Evolutionary conservation across 208 protist genomes (phyloP).

Genomic region (Strigomonas galati): DNA sequence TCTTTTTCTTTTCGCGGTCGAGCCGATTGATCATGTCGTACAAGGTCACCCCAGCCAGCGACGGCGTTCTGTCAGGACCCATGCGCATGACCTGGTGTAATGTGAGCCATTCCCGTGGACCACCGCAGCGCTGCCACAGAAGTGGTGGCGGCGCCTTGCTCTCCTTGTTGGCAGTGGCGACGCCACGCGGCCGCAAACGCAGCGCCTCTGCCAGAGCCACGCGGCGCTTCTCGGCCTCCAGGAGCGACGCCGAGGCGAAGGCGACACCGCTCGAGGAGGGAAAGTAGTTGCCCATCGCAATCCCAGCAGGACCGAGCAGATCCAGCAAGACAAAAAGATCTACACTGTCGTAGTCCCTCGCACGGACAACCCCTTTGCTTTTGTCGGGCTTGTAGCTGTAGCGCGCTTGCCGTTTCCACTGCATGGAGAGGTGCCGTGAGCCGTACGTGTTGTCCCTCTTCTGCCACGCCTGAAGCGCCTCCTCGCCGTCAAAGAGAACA

Average conservation of each 20-base stretch:
- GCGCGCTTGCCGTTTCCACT: slow-evolving; percentile 23
- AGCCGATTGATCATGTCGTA: not conserved
- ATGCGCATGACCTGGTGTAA: slow-evolving; percentile 24
- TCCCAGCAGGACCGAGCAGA: slow-evolving; percentile 61
- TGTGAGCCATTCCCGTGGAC: slow-evolving; percentile 46
- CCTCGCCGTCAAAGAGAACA: slow-evolving; percentile 93
- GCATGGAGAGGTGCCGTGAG: slow-evolving; percentile 74
- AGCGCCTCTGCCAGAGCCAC: slow-evolving; percentile 4
- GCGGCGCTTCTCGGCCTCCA: slow-evolving; percentile 22
- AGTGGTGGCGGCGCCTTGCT: slow-evolving; percentile 20
- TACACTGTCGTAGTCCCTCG: slow-evolving; percentile 39
- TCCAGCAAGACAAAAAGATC: slow-evolving; percentile 86
- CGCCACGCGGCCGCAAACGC: not conserved
- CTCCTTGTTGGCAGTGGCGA: not conserved
- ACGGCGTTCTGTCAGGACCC: too few relatives aligned
- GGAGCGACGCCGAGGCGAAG: slow-evolving; percentile 33
- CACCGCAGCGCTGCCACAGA: slow-evolving; percentile 38
- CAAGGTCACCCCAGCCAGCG: not conserved
- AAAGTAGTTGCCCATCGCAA: slow-evolving; percentile 58
- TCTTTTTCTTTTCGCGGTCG: too few relatives aligned
- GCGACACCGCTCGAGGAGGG: slow-evolving; percentile 51
- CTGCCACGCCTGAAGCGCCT: slow-evolving; percentile 86
- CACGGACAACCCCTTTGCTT: not conserved
- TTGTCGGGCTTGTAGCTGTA: not conserved
- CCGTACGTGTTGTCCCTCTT: slow-evolving; percentile 91